phyloP scores from a whole-genome alignment of 139 green algal species.

The Spirogloea muscicola region DNA sequence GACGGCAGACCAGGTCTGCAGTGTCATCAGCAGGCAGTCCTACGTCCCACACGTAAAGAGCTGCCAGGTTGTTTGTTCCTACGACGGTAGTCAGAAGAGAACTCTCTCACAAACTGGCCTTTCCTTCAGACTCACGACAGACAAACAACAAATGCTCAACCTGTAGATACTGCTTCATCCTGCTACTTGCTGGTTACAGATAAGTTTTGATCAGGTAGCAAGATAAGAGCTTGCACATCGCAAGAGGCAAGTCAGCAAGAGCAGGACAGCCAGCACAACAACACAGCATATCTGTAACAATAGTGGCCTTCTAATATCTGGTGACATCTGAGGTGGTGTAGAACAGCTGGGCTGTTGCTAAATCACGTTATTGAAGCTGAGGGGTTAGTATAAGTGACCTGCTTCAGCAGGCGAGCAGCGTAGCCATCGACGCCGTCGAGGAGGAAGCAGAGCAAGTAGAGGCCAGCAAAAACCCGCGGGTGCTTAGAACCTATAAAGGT shows the following conservation, averaged over 20 bases:
- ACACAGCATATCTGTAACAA: too few relatives aligned
- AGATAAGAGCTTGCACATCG: too few relatives aligned
- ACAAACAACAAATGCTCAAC: too few relatives aligned
- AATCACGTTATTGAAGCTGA: too few relatives aligned
- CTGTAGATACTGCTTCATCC: too few relatives aligned
- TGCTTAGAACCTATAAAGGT: background rate
- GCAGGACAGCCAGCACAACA: background rate
- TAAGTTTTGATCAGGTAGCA: too few relatives aligned
- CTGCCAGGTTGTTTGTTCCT: background rate
- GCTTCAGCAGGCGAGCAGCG: background rate
- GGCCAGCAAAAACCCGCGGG: background rate
- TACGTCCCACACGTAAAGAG: too few relatives aligned
- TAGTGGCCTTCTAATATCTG: conserved; percentile 1
- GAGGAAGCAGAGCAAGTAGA: conserved; percentile 14
- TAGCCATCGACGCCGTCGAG: conserved; percentile 18
- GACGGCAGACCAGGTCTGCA: too few relatives aligned
- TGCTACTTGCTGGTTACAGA: too few relatives aligned
- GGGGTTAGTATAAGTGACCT: background rate
- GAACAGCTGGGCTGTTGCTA: conserved; percentile 1
- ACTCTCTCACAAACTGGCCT: background rate
- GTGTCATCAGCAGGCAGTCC: too few relatives aligned
- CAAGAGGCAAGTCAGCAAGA: background rate
- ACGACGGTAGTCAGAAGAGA: background rate
- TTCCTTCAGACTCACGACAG: too few relatives aligned
- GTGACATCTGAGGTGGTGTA: background rate